Evolutionary conservation across 495 filamentous ascomycete genomes (phyloP).

Genomic region (Xylaria castorea): DNA sequence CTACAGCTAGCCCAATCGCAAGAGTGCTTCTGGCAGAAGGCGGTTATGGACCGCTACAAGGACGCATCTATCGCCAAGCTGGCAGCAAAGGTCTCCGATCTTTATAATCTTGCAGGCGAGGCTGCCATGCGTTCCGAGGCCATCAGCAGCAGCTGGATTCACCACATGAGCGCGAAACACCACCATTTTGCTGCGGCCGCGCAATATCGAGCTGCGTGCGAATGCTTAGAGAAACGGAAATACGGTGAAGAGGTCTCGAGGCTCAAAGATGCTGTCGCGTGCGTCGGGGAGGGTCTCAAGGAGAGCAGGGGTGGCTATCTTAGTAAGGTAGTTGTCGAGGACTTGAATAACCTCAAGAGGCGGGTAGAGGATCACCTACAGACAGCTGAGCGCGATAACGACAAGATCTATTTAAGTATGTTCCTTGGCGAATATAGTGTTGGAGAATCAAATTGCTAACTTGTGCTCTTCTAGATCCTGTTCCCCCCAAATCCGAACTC

Average conservation of each 20-base stretch:
- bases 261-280: conserved; percentile 78
- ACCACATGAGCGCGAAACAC: conserved; percentile 96
- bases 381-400: conserved; percentile 94
- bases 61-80: conserved; percentile 90
- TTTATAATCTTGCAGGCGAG: conserved; percentile 85
- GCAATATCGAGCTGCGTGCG: conserved; percentile 91
- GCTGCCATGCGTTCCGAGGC: conserved; percentile 85
- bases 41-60: conserved; percentile 91
- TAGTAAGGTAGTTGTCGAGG: conserved; percentile 80
- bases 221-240: conserved; percentile 90
- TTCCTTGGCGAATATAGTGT: neutral
- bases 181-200: conserved; percentile 97
- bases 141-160: conserved; percentile 95
- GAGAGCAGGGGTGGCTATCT: conserved; percentile 78
- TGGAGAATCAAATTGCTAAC: conserved; percentile 20
- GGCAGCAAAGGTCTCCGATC: conserved; percentile 89
- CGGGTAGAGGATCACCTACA: conserved; percentile 87
- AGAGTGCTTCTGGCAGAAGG: conserved; percentile 98
- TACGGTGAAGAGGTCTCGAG: conserved; percentile 97
- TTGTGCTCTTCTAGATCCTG: conserved; percentile 57
- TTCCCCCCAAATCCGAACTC: conserved; percentile 88
- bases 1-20: conserved; percentile 90
- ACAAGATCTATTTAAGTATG: conserved; percentile 83
- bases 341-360: conserved; percentile 82
- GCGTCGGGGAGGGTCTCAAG: conserved; percentile 85